Conservation (phyloP, 2,329 filamentous ascomycete genomes). For the Colletotrichum camelliae region DNA sequence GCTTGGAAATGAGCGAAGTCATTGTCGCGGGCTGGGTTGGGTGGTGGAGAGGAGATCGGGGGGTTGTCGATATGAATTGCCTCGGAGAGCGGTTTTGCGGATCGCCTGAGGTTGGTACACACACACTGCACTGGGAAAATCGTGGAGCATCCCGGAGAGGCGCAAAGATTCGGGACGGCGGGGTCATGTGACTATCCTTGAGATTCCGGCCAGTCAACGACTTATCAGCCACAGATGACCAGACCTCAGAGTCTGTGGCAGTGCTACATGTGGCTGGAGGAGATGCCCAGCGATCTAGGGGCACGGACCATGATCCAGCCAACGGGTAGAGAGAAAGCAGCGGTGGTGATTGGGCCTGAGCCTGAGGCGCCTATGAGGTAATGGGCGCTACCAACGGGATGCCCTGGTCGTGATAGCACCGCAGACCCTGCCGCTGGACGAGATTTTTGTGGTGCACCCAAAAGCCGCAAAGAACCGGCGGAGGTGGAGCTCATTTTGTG, state of each 20-base stretch:
- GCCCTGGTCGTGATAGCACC: slow-evolving; percentile 4
- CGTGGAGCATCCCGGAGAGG: slow-evolving; percentile 21
- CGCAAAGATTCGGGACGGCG: slow-evolving; percentile 18
- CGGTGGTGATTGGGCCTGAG: neutral
- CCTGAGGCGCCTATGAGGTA: slow-evolving; percentile 9
- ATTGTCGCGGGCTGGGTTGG: slow-evolving; percentile 51
- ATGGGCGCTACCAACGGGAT: neutral
- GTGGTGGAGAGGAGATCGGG: slow-evolving; percentile 14
- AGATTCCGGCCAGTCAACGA: slow-evolving; percentile 2
- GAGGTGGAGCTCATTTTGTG: slow-evolving; percentile 12
- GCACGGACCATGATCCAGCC: neutral
- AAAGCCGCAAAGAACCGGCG: slow-evolving; percentile 10
- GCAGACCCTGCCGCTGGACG: neutral
- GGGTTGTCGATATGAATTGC: slow-evolving; percentile 19
- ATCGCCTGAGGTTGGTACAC: slow-evolving; percentile 18
- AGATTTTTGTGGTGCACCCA: slow-evolving; percentile 4
- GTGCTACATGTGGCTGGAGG: neutral
- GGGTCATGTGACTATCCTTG: slow-evolving; percentile 19
- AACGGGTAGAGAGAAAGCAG: neutral
- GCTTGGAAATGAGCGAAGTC: slow-evolving; percentile 57
- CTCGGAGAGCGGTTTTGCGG: slow-evolving; percentile 21
- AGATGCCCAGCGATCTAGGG: neutral
- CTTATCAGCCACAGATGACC: neutral
- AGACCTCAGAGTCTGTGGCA: neutral
- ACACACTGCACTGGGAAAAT: slow-evolving; percentile 12